Evolutionary conservation across 2,329 filamentous ascomycete genomes (phyloP), one percentile per base, ranked within the genome.

Genomic region (Pyrenophora graminea): DNA sequence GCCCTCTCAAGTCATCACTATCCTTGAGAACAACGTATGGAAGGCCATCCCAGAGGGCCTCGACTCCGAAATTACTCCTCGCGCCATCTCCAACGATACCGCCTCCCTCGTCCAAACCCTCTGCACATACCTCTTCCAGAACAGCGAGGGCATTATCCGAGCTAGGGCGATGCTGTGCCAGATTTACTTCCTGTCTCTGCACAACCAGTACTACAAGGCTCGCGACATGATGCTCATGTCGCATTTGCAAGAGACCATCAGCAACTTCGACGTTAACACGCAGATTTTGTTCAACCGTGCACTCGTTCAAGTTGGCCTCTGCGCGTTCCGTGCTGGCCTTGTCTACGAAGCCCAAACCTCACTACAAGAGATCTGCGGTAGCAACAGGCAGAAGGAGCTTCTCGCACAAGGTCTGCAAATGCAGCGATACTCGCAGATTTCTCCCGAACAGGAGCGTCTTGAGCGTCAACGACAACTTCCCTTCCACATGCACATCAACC

Each of bases 401-500:
- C 85, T 99, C 38, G 95, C 94, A 33, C 94, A 99, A 78, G 95
- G 94, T 75, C 91, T 99, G 57, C 96, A 97, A 82, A 94, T 99
- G 75, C 94, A 99, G 80, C 86, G 94, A 64, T 99, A 92, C 79
- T 93, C 85, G 68, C 92, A 96, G 70, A 94, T 99, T 56, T 94
- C 92, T 31, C 94, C 94, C 15, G 94, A 99, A 78, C 94, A 99
- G 77, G 94, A 99, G 80, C 90, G 93, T 62, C 84, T 97, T 33
- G 94, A 99, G 81, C 90, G 94, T 74, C 93, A 97, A 79, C 88
- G 94, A 67, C 94, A 99, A 79, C 84, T 99, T 63, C 94, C 94
- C 32, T 99, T 99, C 87, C 94, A 99, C 81, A 97, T 99, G 91
- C 94, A 99, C 83, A 99, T 99, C 82, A 99, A 99, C 82, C 84